A percentile compares a stretch with the other conserved stretches of the same genome.
phyloP scores from a whole-genome alignment of 257 asterid species.

The Solanum pimpinellifolium region DNA sequence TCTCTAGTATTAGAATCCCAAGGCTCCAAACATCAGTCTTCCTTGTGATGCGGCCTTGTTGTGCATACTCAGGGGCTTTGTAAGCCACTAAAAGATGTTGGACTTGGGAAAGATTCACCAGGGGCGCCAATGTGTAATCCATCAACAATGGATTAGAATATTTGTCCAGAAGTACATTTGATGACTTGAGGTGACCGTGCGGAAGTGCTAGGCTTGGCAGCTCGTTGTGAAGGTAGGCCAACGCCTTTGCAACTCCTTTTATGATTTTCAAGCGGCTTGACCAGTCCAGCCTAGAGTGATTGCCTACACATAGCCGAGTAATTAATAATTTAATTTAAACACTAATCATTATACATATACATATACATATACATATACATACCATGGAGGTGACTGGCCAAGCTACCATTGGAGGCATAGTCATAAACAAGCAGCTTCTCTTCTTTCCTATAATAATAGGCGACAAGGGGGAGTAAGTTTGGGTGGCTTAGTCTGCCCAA shows the following conservation, averaged over 20 bases:
- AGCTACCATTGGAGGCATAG: constrained; percentile 47
- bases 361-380: neutral
- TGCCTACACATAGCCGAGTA: constrained; percentile 23
- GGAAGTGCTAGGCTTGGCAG: constrained; percentile 49
- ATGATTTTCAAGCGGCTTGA: constrained; percentile 49
- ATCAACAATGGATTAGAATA: constrained; percentile 46
- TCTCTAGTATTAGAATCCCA: constrained; percentile 68
- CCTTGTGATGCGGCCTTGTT: constrained; percentile 27
- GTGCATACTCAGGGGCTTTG: constrained; percentile 66
- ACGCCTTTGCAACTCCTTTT: constrained; percentile 72
- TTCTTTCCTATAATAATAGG: constrained; percentile 77
- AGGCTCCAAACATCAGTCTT: constrained; percentile 87
- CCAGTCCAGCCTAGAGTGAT: constrained; percentile 59
- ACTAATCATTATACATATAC: neutral
- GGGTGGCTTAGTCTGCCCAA: constrained; percentile 57
- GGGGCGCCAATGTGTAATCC: constrained; percentile 76
- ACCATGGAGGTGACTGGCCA: constrained; percentile 71
- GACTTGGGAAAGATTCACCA: constrained; percentile 56
- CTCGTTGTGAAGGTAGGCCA: constrained; percentile 56
- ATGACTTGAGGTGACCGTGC: constrained; percentile 79
- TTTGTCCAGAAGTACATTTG: constrained; percentile 59
- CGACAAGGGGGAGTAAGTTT: constrained; percentile 63
- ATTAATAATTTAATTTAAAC: neutral
- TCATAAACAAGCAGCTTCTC: constrained; percentile 78
- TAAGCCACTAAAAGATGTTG: constrained; percentile 56